Evolutionary conservation across 2,329 filamentous ascomycete genomes (phyloP).

Genomic region (Colletotrichum sansevieriae): DNA sequence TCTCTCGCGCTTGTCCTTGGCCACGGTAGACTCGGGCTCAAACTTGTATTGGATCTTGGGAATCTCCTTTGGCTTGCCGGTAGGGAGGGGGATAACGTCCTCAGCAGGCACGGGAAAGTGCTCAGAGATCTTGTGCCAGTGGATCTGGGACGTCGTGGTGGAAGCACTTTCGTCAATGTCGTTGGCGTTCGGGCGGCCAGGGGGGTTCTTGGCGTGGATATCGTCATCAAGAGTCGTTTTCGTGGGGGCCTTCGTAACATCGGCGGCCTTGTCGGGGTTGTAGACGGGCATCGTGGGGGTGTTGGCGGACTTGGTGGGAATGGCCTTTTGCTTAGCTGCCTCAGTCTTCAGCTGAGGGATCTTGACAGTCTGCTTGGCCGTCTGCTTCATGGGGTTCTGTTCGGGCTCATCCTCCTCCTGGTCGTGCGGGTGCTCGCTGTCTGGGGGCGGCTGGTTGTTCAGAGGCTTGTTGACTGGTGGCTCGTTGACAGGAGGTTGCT

Average conservation of each 20-base stretch:
- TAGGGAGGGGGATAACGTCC: conserved; percentile 82
- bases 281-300: conserved; percentile 33
- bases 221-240: conserved; percentile 25
- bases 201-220: conserved; percentile 43
- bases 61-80: conserved; percentile 75
- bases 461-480: conserved; percentile 26
- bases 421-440: conserved; percentile 35
- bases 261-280: conserved; percentile 27
- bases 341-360: conserved; percentile 38
- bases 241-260: conserved; percentile 30
- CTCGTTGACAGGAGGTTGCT: conserved; percentile 34
- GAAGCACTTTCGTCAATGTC: conserved; percentile 43
- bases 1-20: conserved; percentile 72
- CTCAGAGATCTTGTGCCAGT: conserved; percentile 82
- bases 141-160: conserved; percentile 53
- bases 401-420: conserved; percentile 36
- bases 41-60: conserved; percentile 84
- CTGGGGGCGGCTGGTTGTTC: conserved; percentile 40
- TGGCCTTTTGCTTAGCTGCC: conserved; percentile 24
- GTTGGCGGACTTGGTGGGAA: conserved; percentile 29
- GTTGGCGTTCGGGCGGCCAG: conserved; percentile 42
- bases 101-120: conserved; percentile 81
- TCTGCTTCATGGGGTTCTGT: conserved; percentile 39
- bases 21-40: conserved; percentile 70
- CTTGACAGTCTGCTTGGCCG: conserved; percentile 40